Conservation (phyloP, 179 eudicot genomes). For the Silene noctiflora region DNA sequence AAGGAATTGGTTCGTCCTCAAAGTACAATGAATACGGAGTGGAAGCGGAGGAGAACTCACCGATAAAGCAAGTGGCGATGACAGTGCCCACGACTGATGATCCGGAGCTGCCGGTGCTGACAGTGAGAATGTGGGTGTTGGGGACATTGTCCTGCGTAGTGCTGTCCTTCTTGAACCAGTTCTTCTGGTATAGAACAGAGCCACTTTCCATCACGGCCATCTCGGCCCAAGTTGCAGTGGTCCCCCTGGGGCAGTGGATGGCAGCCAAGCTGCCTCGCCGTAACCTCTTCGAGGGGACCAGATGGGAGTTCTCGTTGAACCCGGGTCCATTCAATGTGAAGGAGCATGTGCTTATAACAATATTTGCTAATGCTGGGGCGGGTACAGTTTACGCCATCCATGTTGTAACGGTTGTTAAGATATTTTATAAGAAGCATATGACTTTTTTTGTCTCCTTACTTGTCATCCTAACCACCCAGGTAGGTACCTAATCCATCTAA, state of each 20-base stretch:
- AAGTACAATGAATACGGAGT: not conserved
- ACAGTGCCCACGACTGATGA: conserved; percentile 78
- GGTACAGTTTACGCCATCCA: conserved; percentile 87
- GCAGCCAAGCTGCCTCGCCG: conserved; percentile 62
- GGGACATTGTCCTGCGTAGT: conserved; percentile 67
- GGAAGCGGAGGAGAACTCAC: conserved; percentile 59
- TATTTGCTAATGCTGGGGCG: conserved; percentile 90
- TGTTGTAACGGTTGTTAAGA: conserved; percentile 75
- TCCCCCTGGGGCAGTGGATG: conserved; percentile 80
- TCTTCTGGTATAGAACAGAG: conserved; percentile 89
- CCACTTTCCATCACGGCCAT: conserved; percentile 81
- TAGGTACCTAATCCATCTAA: conserved; percentile 41
- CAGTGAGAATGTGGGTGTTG: conserved; percentile 88
- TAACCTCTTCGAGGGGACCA: conserved; percentile 48
- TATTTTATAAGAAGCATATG: conserved; percentile 73
- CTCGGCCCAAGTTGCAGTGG: conserved; percentile 92
- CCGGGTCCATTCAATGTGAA: conserved; percentile 94
- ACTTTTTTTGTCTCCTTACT: conserved; percentile 78
- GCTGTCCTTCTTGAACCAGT: conserved; percentile 82
- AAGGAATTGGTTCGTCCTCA: conserved; percentile 9
- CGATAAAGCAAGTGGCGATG: conserved; percentile 78
- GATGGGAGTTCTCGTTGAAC: conserved; percentile 72
- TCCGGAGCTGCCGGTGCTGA: conserved; percentile 67
- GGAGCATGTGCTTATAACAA: conserved; percentile 90
- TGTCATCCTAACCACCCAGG: conserved; percentile 86